These are phyloP conservation scores for Trichomonas vaginalis DNA, from an alignment of 208 protist genomes.

Conservation along the genomic window DNA sequence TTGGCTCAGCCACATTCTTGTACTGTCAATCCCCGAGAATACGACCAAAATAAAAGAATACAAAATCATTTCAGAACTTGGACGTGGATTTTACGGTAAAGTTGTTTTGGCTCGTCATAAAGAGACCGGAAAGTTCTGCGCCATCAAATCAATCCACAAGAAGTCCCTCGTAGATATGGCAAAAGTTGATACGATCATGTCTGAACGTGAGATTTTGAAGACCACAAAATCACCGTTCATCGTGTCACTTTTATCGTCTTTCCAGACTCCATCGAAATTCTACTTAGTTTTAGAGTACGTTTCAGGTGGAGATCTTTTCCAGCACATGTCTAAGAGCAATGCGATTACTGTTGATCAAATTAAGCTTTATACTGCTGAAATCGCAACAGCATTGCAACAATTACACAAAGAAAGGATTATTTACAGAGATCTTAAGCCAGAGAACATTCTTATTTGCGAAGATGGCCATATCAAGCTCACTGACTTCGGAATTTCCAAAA, in stretches of 20 bases:
- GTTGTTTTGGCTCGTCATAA: not conserved
- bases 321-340: not conserved
- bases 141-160: not conserved
- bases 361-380: not conserved
- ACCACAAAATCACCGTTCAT: not conserved
- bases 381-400: not conserved
- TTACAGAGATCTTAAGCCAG: conserved; percentile 24
- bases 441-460: conserved; percentile 21
- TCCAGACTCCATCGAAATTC: not conserved
- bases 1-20: no score
- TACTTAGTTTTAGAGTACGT: not conserved
- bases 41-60: not conserved
- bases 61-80: not conserved
- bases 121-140: not conserved
- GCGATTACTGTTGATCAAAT: not conserved
- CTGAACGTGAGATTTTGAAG: not conserved
- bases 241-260: not conserved
- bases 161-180: not conserved
- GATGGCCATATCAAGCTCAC: conserved; percentile 26
- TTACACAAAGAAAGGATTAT: not conserved
- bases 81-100: not conserved
- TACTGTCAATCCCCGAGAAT: not conserved
- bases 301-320: not conserved
- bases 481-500: conserved; percentile 25
- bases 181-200: not conserved